Percentiles rank a stretch among this genome's conserved stretches.
phyloP scores from a whole-genome alignment of 2,329 filamentous ascomycete species.

The Dichotomopilus funicola region DNA sequence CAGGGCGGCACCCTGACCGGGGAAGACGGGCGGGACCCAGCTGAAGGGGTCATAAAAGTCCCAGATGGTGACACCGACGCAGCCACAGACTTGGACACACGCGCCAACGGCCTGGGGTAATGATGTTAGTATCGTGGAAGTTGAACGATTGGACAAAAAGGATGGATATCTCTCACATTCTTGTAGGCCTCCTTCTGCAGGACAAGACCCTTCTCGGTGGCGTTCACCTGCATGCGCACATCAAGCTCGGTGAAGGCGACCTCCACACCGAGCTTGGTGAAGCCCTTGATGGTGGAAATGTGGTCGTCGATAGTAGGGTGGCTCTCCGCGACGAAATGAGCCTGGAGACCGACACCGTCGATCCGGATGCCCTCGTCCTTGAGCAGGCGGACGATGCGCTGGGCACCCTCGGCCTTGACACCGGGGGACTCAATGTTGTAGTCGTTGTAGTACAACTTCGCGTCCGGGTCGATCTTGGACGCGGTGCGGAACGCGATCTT shows the following conservation, averaged over 20 bases:
- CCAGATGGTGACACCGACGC: conserved; percentile 40
- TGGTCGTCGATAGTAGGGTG: conserved; percentile 41
- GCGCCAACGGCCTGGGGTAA: conserved; percentile 23
- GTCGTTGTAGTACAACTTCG: conserved; percentile 56
- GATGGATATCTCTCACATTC: conserved; percentile 12
- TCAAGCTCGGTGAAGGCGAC: conserved; percentile 57
- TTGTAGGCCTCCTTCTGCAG: conserved; percentile 43
- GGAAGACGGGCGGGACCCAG: conserved; percentile 34
- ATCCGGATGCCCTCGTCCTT: conserved; percentile 45
- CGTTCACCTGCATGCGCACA: conserved; percentile 39
- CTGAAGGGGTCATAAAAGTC: conserved; percentile 38
- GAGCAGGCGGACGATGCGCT: conserved; percentile 39
- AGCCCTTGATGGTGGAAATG: conserved; percentile 42
- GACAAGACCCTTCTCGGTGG: conserved; percentile 33
- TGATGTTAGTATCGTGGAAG: neutral
- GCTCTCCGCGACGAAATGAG: conserved; percentile 49
- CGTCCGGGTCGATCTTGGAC: conserved; percentile 39
- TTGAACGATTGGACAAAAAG: neutral
- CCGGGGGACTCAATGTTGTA: conserved; percentile 48
- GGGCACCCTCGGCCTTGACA: conserved; percentile 38
- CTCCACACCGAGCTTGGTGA: conserved; percentile 45
- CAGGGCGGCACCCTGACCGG: conserved; percentile 31
- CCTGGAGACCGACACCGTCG: conserved; percentile 48
- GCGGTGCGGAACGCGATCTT: conserved; percentile 47
- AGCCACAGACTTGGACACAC: conserved; percentile 31